phyloP scores from a whole-genome alignment of 768 basidiomycete species.

The Omphalotus guepiniiformis region DNA sequence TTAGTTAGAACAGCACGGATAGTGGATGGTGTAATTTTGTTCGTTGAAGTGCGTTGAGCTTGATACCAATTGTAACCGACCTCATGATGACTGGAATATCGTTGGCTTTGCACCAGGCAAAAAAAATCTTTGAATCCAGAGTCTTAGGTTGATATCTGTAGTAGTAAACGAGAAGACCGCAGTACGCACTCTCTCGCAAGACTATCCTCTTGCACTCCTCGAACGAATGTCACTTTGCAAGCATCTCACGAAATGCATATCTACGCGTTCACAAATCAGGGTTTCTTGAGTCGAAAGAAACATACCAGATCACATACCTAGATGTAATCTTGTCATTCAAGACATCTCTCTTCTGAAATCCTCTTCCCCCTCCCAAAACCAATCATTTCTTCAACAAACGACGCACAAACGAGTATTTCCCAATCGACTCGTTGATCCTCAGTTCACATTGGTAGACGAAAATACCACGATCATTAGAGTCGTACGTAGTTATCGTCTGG shows the following conservation, averaged over 20 bases:
- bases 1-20: conserved; percentile 89
- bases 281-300: neutral
- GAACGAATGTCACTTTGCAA: conserved; percentile 73
- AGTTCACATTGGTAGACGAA: neutral
- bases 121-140: conserved; percentile 83
- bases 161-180: neutral
- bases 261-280: conserved; percentile 33
- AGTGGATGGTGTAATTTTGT: conserved; percentile 91
- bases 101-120: conserved; percentile 71
- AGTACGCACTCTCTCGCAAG: conserved; percentile 59
- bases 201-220: conserved; percentile 79
- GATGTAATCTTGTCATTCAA: conserved; percentile 66
- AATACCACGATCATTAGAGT: conserved; percentile 84
- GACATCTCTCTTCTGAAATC: conserved; percentile 71
- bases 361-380: conserved; percentile 84
- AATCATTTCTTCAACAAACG: conserved; percentile 69
- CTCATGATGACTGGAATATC: conserved; percentile 90
- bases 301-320: conserved; percentile 39
- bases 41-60: conserved; percentile 71
- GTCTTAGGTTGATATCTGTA: conserved; percentile 82
- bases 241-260: conserved; percentile 85
- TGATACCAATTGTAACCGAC: conserved; percentile 62
- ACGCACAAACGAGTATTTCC: too few relatives aligned
- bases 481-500: conserved; percentile 90
- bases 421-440: neutral